Evolutionary conservation across 2,329 filamentous ascomycete species (phyloP), one percentile per base, ranked within the genome.

Genomic region (Podosphaera fusca): DNA sequence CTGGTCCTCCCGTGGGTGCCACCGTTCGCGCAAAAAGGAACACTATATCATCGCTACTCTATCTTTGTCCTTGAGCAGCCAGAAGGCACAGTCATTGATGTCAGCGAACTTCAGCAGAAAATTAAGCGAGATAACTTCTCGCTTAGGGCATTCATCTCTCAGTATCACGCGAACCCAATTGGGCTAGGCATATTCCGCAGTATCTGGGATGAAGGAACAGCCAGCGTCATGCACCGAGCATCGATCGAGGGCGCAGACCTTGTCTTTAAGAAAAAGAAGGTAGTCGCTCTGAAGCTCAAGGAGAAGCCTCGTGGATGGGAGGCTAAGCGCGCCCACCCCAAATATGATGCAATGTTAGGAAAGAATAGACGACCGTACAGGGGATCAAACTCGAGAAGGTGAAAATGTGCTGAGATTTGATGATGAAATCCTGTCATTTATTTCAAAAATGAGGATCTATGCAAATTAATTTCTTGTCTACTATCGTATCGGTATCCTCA

Each of bases 101-200:
- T 52, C 3, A 42, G 50, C n/a, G 71, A 73, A 58, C 70, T 87
- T 49, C 75, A 75, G 64, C 71, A 76, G 62, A 69, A 74, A 30
- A 75, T 78, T 66, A 45, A 61, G 10, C 78, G 84, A 56, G 77
- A 89, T 54, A 76, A 75, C 52, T 94, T 94, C 72, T 82, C 76
- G 58, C 72, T 95, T 60, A 82, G 87, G 66, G 80, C 78, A 60
- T 84, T 94, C 69, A 77, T 82, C 62, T 77, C 81, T 67, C 82
- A 81, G 67, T 79, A 86, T 67, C 70, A 73, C 58, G 73, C 92
- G 60, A 76, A 74, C 58, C 79, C 89, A 6, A 80, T 95, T 58
- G 89, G 89, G 49, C 85, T 87, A 64, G 86, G 81, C 67, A 73
- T 98, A 64, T 98, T 96, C 81, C 81, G 92, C 62, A 83, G 81